phyloP scores from a whole-genome alignment of 768 basidiomycete species.

The Fistulinella prunicolor region DNA sequence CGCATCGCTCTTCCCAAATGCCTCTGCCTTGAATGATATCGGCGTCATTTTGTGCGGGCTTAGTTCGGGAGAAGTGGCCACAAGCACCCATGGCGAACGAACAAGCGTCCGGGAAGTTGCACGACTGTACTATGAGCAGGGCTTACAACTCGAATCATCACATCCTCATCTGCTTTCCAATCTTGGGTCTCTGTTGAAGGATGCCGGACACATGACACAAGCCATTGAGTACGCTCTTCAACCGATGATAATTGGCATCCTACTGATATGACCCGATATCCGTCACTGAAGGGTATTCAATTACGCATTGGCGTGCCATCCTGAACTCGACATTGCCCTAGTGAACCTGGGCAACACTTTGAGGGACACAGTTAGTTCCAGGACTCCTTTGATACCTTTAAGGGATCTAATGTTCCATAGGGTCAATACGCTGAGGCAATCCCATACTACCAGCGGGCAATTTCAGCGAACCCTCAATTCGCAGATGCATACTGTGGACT shows the following conservation, averaged over 20 bases:
- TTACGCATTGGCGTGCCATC: slow-evolving; percentile 39
- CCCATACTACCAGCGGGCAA: slow-evolving; percentile 44
- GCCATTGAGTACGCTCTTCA: slow-evolving; percentile 39
- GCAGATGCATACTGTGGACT: slow-evolving; percentile 49
- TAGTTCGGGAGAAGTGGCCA: slow-evolving; percentile 18
- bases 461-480: slow-evolving; percentile 40
- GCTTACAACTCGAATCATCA: slow-evolving; percentile 41
- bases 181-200: slow-evolving; percentile 49
- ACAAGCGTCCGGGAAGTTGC: slow-evolving; percentile 38
- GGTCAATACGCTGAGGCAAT: slow-evolving; percentile 43
- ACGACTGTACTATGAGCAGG: slow-evolving; percentile 42
- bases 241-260: neutral
- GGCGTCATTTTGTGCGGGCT: slow-evolving; percentile 46
- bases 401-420: slow-evolving; percentile 17
- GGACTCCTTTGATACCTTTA: neutral
- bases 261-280: slow-evolving; percentile 2
- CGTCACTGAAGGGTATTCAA: slow-evolving; percentile 35
- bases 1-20: slow-evolving; percentile 41
- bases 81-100: slow-evolving; percentile 17
- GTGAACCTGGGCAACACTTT: slow-evolving; percentile 51
- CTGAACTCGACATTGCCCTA: slow-evolving; percentile 49
- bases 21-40: slow-evolving; percentile 49
- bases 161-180: slow-evolving; percentile 52
- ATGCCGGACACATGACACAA: slow-evolving; percentile 40
- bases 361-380: slow-evolving; percentile 41